A percentile compares a stretch with the other conserved stretches of the same genome.
phyloP scores from a whole-genome alignment of 2,329 filamentous ascomycete genomes.

The Colletotrichum spinosum region DNA sequence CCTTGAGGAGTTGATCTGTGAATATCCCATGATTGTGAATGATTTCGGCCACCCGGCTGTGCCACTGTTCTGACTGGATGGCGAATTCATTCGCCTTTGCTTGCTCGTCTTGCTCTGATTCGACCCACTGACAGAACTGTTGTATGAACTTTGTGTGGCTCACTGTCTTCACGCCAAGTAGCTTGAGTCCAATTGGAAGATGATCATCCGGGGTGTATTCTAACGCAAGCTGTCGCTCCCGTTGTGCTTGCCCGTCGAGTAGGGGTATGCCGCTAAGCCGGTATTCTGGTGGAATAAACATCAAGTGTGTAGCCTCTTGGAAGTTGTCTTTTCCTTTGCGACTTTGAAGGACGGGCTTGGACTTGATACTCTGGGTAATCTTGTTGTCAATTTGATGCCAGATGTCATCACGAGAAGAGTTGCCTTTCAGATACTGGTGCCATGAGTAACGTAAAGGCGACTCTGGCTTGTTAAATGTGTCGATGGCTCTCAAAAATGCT shows the following conservation, averaged over 20 bases:
- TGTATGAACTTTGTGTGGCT: background rate
- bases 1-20: background rate
- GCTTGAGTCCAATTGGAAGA: background rate
- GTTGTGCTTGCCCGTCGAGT: background rate
- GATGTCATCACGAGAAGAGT: background rate
- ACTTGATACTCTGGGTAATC: background rate
- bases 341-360: background rate
- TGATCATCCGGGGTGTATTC: background rate
- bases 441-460: background rate
- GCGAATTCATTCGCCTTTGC: background rate
- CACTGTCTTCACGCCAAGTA: background rate
- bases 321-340: background rate
- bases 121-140: background rate
- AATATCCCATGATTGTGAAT: background rate
- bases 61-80: background rate
- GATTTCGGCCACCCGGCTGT: background rate
- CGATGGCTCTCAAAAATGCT: background rate
- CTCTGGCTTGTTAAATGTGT: background rate
- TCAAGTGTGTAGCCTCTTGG: background rate
- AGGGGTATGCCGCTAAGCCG: background rate
- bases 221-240: background rate
- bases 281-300: background rate
- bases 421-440: background rate
- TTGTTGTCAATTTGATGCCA: background rate
- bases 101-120: background rate